phyloP scores from a whole-genome alignment of 73 alveolate species.

The Paramecium primaurelia region DNA sequence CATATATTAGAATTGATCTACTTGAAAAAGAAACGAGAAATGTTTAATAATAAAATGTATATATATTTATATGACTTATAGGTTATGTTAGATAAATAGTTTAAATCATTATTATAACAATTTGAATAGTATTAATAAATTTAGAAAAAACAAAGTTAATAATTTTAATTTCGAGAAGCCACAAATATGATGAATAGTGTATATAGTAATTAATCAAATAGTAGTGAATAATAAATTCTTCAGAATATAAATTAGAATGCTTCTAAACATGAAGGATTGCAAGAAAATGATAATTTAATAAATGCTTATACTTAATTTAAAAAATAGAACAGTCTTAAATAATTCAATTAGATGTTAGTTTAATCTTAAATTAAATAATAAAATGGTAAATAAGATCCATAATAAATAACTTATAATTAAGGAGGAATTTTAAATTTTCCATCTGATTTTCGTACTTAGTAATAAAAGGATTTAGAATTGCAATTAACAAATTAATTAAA shows the following conservation, averaged over 20 bases:
- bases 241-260: neutral
- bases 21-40: neutral
- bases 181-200: neutral
- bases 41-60: neutral
- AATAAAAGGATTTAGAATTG: neutral
- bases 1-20: neutral
- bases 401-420: neutral
- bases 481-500: neutral
- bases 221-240: neutral
- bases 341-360: neutral
- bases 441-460: neutral
- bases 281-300: neutral
- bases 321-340: neutral
- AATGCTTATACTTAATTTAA: neutral
- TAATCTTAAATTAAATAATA: neutral
- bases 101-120: neutral
- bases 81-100: neutral
- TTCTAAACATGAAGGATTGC: neutral
- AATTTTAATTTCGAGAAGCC: neutral
- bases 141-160: neutral
- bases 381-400: neutral
- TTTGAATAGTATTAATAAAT: slow-evolving; percentile 11
- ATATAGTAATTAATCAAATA: neutral
- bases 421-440: slow-evolving; percentile 34
- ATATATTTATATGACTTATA: neutral